Percentiles rank a stretch among this genome's conserved stretches.
phyloP scores from a whole-genome alignment of 345 rosid species.

The Sonneratia caseolaris region DNA sequence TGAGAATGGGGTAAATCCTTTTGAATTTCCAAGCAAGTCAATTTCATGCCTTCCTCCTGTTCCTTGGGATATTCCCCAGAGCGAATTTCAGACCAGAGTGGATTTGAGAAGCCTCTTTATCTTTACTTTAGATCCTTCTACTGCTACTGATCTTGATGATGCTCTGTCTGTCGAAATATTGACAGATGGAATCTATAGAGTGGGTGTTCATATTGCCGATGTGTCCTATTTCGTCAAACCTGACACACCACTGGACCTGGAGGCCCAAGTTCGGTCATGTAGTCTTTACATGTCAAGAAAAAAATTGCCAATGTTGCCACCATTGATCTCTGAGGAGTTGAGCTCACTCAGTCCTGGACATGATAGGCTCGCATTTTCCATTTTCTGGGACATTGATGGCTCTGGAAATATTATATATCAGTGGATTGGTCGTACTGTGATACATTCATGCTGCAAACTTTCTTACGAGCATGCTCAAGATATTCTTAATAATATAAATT shows the following conservation, averaged over 20 bases:
- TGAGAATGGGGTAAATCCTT: constrained; percentile 48
- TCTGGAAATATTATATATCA: constrained; percentile 50
- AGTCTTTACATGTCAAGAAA: constrained; percentile 56
- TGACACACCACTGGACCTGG: constrained; percentile 53
- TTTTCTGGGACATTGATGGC: constrained; percentile 64
- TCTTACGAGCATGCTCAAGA: constrained; percentile 72
- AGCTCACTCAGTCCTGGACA: constrained; percentile 81
- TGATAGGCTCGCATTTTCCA: constrained; percentile 73
- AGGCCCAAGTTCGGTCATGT: constrained; percentile 76
- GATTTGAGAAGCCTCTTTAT: constrained; percentile 70
- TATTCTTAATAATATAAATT: constrained; percentile 39
- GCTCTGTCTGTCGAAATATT: constrained; percentile 70
- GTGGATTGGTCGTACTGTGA: constrained; percentile 74
- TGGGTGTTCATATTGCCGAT: constrained; percentile 90
- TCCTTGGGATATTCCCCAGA: constrained; percentile 67
- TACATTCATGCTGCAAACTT: constrained; percentile 81
- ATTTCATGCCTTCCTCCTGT: constrained; percentile 54
- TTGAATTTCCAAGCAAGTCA: constrained; percentile 53
- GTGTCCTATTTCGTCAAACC: constrained; percentile 83
- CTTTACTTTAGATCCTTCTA: constrained; percentile 66
- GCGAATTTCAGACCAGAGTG: constrained; percentile 45
- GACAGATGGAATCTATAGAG: constrained; percentile 45
- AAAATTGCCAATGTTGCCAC: constrained; percentile 81
- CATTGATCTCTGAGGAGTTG: constrained; percentile 53
- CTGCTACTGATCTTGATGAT: constrained; percentile 84